A percentile compares a stretch with the other conserved stretches of the same genome.
These are phyloP conservation scores for Aspergillus floridensis DNA, from an alignment of 2,329 filamentous ascomycete genomes.

Conservation along the genomic window DNA sequence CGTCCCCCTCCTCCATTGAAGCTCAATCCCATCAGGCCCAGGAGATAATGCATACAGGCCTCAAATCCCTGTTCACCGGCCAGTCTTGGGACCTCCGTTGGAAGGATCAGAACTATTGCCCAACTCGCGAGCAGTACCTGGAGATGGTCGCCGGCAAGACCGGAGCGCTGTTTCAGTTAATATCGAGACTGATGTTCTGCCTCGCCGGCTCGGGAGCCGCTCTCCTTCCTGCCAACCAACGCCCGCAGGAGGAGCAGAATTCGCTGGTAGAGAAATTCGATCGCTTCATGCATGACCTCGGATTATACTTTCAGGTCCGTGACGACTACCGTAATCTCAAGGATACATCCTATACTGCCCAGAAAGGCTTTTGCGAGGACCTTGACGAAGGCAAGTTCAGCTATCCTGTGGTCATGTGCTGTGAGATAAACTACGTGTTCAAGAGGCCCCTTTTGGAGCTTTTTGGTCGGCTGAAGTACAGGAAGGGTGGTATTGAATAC, in stretches of 20 bases:
- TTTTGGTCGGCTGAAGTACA: too few species aligned
- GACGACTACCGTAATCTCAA: constrained; percentile 1
- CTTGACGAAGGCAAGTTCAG: not conserved
- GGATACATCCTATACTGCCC: not conserved
- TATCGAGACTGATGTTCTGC: not conserved
- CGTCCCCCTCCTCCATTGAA: not conserved
- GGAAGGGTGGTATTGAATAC: too few species aligned
- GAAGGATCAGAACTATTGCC: not conserved
- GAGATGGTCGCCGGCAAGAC: constrained; percentile 11
- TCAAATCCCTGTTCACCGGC: not conserved
- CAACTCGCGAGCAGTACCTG: not conserved
- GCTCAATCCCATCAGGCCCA: too few species aligned
- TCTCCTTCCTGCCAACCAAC: too few species aligned
- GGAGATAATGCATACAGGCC: not conserved
- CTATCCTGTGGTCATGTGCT: not conserved
- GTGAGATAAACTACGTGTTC: too few species aligned
- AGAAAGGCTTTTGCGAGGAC: constrained; percentile 1
- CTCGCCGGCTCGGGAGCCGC: too few species aligned
- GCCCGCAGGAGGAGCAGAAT: too few species aligned
- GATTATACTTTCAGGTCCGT: not conserved
- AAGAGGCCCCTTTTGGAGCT: too few species aligned
- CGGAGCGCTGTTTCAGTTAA: constrained; percentile 5
- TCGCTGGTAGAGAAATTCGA: not conserved
- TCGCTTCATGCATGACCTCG: not conserved
- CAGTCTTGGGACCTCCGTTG: constrained; percentile 8